Base-by-base conservation (phyloP, 345 rosid species). In the Rhodamnia rubescens region DNA sequence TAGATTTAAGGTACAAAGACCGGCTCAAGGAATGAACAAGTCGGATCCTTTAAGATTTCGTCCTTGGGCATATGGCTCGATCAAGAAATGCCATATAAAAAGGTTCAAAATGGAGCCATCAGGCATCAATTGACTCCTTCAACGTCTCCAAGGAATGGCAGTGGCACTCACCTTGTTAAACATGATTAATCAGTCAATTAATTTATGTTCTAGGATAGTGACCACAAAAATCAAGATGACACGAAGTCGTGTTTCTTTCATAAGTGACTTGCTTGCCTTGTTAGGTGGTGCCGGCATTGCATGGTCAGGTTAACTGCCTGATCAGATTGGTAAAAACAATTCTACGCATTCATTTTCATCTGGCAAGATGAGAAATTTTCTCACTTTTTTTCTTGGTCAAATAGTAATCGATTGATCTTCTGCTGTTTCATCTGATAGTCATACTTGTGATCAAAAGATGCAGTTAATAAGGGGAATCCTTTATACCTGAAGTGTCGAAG, bases 351-450 rank as follows among this genome's bases (percentile, higher is more conserved):
- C 40, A 2, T 36, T 36, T 36, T 36, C 40, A 36, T 36, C 40
- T 3, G 40, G 3, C 3, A 36, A 36, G 40, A 36, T 36, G 40
- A 36, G 40, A 36, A 2, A 36, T 36, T 36, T 3, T 36, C 40
- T 36, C 40, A 36, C 40, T 36, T 36, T 36, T 36, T 36, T 36
- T 36, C 40, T 36, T 36, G 40, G 40, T 36, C 40, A 36, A 36
- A 36, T 36, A 36, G 40, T 36, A 36, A 36, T 36, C 40, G 47
- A 9, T 1, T 32, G 75, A 64, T 64, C 75, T 64, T 16, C 44
- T 29, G 3, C 1, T 64, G 1, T 16, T 32, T 29, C 29, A 29
- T 32, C 6, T 64, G 0, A 32, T 0, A 0, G 44, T 64, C 75
- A 32, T 21, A 16, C 15, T 16, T 64, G 44, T 32, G 44, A 32